Percentiles rank a stretch among this genome's conserved stretches.
Conservation (phyloP, 1,139 yeast genomes). For the Zygosaccharomyces sapae region DNA sequence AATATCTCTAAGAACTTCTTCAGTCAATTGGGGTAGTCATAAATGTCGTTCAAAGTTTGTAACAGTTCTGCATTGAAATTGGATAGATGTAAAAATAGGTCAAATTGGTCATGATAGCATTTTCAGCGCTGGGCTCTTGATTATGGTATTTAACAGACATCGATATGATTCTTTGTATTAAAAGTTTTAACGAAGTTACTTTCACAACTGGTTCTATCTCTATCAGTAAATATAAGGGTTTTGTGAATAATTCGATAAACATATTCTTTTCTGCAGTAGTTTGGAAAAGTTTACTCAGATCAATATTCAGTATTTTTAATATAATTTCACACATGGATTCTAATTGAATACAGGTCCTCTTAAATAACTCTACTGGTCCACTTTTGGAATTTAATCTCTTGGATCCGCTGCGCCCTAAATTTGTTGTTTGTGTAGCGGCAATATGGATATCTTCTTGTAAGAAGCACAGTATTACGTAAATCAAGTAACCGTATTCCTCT, state of each 20-base stretch:
- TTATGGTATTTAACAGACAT: conserved; percentile 74
- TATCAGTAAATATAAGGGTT: conserved; percentile 71
- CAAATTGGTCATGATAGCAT: conserved; percentile 71
- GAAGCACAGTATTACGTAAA: conserved; percentile 52
- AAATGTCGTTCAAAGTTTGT: conserved; percentile 56
- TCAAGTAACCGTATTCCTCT: conserved; percentile 64
- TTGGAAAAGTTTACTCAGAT: conserved; percentile 57
- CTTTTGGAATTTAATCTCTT: conserved; percentile 13
- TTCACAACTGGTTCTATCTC: conserved; percentile 75
- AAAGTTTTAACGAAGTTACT: conserved; percentile 48
- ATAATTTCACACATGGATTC: conserved; percentile 46
- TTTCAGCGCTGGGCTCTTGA: conserved; percentile 64
- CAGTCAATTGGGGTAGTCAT: conserved; percentile 69
- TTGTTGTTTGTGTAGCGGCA: conserved; percentile 29
- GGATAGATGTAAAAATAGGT: conserved; percentile 77
- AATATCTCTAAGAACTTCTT: conserved; percentile 73
- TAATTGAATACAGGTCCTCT: conserved; percentile 52
- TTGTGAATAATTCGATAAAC: conserved; percentile 64
- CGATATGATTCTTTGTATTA: conserved; percentile 60
- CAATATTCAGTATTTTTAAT: conserved; percentile 45
- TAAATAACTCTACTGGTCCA: conserved; percentile 44
- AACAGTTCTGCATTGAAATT: conserved; percentile 75
- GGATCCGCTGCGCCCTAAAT: conserved; percentile 16
- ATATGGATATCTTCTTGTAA: conserved; percentile 40
- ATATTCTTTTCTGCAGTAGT: conserved; percentile 79